Evolutionary conservation across 441 rosid genomes (phyloP), one percentile per base, ranked within the genome.

Genomic region (Raphanus hybrid): DNA sequence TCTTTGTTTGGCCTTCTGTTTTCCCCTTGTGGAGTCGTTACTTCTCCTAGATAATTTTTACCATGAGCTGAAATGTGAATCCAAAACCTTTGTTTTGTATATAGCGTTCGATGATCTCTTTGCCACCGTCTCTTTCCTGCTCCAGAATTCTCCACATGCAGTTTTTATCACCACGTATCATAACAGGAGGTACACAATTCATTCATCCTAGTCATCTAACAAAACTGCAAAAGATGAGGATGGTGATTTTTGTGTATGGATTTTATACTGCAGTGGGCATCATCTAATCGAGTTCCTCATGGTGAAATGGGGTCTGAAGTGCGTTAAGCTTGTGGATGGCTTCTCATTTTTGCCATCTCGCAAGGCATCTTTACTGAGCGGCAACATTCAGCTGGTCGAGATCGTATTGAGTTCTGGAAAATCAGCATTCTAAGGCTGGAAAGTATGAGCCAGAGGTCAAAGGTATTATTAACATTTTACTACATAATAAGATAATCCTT

Each of bases 161-260:
- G 92, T 87, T 79, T 92, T 94, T 78, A 86, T 92, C 65, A 92
- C 98, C 61, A 86, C 97, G 6, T 92, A 94, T 80, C 98, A 92
- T 78, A 92, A 90, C 83, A 80, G 97, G 43, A 90, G 97, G 98
- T 92, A 86, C 60, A 58, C 35, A 3, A 3, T 43, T 32, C 71
- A 27, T 4, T n/a, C 41, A 4, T 68, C 26, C 50, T 10, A 11
- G 29, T 7, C 41, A 29, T 48, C 18, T 74, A 43, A 0, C 15
- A 6, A 58, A 23, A 64, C 43, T 35, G 55, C 82, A 1, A 10
- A 23, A 55, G 60, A 59, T 27, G 16, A 35, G 5, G 59, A 32
- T 63, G 63, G 1, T 6, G 54, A 79, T 57, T 26, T 29, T 37
- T 23, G 12, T 55, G 27, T 48, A 35, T 4, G 0, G 1, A 18